Evolutionary conservation across 805 yeast genomes (phyloP).

Genomic region (Suhomyces prunicola): DNA sequence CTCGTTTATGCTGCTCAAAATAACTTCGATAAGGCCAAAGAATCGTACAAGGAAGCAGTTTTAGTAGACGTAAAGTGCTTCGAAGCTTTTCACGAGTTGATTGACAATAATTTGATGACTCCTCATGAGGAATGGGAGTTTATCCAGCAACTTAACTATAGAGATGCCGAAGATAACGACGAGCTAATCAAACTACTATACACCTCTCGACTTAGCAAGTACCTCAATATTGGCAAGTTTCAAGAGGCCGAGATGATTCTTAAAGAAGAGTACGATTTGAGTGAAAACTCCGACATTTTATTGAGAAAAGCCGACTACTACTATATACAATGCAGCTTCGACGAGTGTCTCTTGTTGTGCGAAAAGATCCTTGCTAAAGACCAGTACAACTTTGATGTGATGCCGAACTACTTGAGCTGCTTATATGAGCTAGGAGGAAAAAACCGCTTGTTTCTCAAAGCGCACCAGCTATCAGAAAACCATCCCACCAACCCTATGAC

Average conservation of each 20-base stretch:
- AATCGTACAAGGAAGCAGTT: conserved; percentile 82
- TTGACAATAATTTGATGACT: conserved; percentile 67
- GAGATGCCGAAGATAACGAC: conserved; percentile 72
- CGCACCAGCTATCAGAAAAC: conserved; percentile 82
- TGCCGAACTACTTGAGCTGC: conserved; percentile 81
- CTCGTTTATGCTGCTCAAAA: conserved; percentile 77
- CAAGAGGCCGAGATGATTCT: conserved; percentile 66
- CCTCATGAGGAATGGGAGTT: conserved; percentile 89
- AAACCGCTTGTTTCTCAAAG: conserved; percentile 71
- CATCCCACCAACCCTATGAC: conserved; percentile 81
- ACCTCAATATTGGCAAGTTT: conserved; percentile 54
- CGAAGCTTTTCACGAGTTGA: conserved; percentile 84
- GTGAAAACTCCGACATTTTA: conserved; percentile 66
- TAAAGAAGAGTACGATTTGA: conserved; percentile 68
- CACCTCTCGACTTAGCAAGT: conserved; percentile 71
- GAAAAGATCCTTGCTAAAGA: conserved; percentile 59
- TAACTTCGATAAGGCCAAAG: conserved; percentile 81
- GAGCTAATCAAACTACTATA: conserved; percentile 78
- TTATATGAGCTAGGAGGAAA: conserved; percentile 80
- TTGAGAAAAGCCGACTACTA: conserved; percentile 65
- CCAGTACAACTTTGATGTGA: conserved; percentile 63
- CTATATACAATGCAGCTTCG: conserved; percentile 74
- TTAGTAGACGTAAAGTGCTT: conserved; percentile 85
- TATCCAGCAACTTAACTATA: conserved; percentile 58
- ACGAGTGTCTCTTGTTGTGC: conserved; percentile 71